Conservation (phyloP, 768 basidiomycete species). For the Collybiopsis confluens region DNA sequence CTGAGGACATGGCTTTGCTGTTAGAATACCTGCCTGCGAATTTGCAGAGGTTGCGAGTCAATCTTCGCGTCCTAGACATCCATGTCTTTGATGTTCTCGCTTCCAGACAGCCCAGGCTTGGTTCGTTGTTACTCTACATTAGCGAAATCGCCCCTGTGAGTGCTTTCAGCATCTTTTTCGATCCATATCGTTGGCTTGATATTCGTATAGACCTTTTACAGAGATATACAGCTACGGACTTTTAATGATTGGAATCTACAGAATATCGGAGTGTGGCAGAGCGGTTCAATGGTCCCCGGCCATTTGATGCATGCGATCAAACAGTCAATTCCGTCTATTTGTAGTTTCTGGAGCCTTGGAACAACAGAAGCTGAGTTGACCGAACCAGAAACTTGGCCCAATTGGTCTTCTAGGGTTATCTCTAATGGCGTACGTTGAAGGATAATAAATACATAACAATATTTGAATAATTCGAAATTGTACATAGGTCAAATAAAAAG, state of each 20-base stretch:
- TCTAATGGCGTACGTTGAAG: neutral
- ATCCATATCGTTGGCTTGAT: neutral
- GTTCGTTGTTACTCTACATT: conserved; percentile 26
- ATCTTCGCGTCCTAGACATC: conserved; percentile 27
- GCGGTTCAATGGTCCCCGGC: neutral
- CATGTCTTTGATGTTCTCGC: conserved; percentile 31
- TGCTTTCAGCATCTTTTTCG: neutral
- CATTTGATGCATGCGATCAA: neutral
- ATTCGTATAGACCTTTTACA: neutral
- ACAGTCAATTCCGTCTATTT: neutral
- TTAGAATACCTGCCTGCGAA: conserved; percentile 21
- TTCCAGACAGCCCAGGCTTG: conserved; percentile 24
- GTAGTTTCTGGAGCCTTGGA: conserved; percentile 2
- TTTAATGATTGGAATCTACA: conserved; percentile 1
- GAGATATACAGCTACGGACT: neutral
- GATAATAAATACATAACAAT: neutral
- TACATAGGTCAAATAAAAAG: no score
- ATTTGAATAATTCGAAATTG: neutral
- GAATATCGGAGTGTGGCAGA: conserved; percentile 5
- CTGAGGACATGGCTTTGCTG: conserved; percentile 25
- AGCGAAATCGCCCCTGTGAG: conserved; percentile 22
- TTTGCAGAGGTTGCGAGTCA: conserved; percentile 28
- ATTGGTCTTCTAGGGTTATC: neutral
- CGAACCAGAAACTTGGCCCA: neutral
- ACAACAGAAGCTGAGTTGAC: neutral